Percentiles rank a stretch among this genome's conserved stretches.
phyloP scores from a whole-genome alignment of 2,329 filamentous ascomycete species.

The Graphiopsis chlorocephala region DNA sequence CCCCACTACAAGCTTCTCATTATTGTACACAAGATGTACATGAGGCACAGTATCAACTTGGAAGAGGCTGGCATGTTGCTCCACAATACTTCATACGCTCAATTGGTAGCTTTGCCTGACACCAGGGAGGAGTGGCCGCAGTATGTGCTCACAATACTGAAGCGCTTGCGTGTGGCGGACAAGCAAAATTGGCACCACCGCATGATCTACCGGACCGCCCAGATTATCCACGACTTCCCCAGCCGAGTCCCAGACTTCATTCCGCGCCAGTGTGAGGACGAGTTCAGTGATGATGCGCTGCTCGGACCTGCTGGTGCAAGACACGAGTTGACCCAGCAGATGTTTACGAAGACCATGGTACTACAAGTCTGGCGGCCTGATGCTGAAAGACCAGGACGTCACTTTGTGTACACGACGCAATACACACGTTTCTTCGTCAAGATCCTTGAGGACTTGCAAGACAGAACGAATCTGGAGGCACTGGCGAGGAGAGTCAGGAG shows the following conservation, averaged over 20 bases:
- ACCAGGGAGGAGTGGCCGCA: conserved; percentile 54
- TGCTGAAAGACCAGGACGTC: conserved; percentile 75
- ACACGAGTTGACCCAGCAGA: conserved; percentile 74
- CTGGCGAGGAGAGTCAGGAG: conserved; percentile 77
- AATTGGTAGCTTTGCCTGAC: conserved; percentile 47
- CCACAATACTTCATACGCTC: conserved; percentile 54
- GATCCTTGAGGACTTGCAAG: conserved; percentile 70
- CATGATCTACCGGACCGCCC: conserved; percentile 72
- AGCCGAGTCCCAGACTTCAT: conserved; percentile 24
- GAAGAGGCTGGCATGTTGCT: conserved; percentile 51
- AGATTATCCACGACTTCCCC: conserved; percentile 58
- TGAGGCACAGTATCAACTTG: conserved; percentile 39
- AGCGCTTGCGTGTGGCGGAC: conserved; percentile 65
- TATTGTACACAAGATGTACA: conserved; percentile 76
- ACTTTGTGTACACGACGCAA: conserved; percentile 86
- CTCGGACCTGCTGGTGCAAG: conserved; percentile 59
- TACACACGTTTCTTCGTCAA: conserved; percentile 81
- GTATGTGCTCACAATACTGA: conserved; percentile 63
- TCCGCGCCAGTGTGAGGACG: conserved; percentile 9
- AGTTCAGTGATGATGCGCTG: conserved; percentile 7
- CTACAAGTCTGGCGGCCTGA: conserved; percentile 96
- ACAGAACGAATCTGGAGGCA: conserved; percentile 72
- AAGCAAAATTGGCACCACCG: conserved; percentile 96
- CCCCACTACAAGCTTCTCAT: conserved; percentile 90
- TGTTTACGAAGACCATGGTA: conserved; percentile 92